Evolutionary conservation across 805 yeast genomes (phyloP).

Genomic region (Kazachstania psychrophila): DNA sequence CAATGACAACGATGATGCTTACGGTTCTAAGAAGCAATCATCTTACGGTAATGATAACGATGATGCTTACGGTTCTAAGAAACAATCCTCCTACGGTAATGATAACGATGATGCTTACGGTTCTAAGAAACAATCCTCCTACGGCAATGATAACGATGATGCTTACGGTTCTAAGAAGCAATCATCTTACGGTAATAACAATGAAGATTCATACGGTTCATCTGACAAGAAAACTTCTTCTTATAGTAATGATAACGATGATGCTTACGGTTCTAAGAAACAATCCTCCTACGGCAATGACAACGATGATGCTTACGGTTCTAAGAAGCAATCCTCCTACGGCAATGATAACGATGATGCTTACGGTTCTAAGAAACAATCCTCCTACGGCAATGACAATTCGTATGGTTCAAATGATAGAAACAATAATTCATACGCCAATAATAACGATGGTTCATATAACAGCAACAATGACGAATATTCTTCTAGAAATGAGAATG

Average conservation of each 20-base stretch:
- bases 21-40: constrained; percentile 1
- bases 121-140: neutral
- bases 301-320: neutral
- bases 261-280: neutral
- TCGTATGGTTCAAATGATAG: neutral
- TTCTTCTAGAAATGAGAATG: neutral
- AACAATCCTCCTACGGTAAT: constrained; percentile 16
- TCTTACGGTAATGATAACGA: too few species aligned
- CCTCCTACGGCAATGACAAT: constrained; percentile 1
- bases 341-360: neutral
- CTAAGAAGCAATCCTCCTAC: neutral
- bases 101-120: constrained; percentile 16
- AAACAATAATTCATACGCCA: neutral
- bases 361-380: neutral
- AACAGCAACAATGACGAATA: neutral
- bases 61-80: constrained; percentile 24
- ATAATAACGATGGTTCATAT: neutral
- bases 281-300: neutral
- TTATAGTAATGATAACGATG: neutral
- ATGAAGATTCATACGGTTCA: constrained; percentile 18
- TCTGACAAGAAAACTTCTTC: constrained; percentile 12
- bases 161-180: constrained; percentile 17
- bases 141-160: constrained; percentile 10
- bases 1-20: neutral
- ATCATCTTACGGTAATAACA: constrained; percentile 19